Evolutionary conservation across 2,329 filamentous ascomycete genomes (phyloP).

Genomic region (Ambrosiella cleistominuta): DNA sequence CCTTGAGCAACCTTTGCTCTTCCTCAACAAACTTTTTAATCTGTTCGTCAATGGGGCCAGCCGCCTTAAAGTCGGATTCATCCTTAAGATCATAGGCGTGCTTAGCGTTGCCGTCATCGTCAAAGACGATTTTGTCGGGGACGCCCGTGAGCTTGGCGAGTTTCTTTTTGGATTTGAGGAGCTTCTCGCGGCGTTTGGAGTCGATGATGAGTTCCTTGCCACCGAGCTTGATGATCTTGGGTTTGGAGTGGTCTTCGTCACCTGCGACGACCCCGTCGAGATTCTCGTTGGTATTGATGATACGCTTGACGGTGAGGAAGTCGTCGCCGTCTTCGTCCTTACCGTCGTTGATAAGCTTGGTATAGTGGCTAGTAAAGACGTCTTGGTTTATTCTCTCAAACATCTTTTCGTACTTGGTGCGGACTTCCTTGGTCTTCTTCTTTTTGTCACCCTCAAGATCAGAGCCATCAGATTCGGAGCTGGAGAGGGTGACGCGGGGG

Average conservation of each 20-base stretch:
- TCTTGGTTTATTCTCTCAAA: conserved; percentile 95
- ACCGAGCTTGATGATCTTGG: conserved; percentile 48
- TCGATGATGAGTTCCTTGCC: conserved; percentile 68
- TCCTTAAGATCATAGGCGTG: conserved; percentile 76
- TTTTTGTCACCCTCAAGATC: conserved; percentile 23
- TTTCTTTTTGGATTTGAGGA: conserved; percentile 90
- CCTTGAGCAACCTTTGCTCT: conserved; percentile 52
- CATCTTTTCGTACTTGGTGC: conserved; percentile 96
- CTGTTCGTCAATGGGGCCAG: conserved; percentile 61
- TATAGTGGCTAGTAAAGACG: conserved; percentile 84
- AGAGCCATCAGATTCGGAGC: conserved; percentile 35
- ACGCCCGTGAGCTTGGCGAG: conserved; percentile 78
- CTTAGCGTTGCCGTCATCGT: conserved; percentile 77
- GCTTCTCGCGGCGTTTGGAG: conserved; percentile 86
- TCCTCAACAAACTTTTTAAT: conserved; percentile 59
- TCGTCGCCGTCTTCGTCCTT: conserved; percentile 51
- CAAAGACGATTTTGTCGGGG: conserved; percentile 72
- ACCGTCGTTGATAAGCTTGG: conserved; percentile 53
- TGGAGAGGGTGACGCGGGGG: conserved; percentile 47
- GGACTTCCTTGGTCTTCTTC: conserved; percentile 47
- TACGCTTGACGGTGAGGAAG: conserved; percentile 77
- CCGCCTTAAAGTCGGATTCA: conserved; percentile 60
- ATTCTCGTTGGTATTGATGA: conserved; percentile 55
- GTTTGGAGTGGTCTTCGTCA: conserved; percentile 24
- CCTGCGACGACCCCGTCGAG: conserved; percentile 29